Evolutionary conservation across 108 stramenopile species (phyloP).

Genomic region (Craspedostauros australis): DNA sequence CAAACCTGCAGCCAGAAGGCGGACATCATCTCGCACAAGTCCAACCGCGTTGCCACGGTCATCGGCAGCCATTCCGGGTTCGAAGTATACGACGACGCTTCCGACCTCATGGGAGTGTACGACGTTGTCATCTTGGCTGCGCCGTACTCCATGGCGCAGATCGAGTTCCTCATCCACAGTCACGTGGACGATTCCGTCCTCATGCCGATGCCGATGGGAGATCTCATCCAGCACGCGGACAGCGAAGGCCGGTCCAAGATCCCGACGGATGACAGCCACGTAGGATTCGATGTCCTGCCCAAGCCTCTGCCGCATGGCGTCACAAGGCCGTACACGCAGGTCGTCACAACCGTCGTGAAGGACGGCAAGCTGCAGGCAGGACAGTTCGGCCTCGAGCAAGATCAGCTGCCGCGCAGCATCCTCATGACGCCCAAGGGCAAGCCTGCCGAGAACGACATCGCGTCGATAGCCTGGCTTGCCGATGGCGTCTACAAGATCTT

Average conservation of each 20-base stretch:
- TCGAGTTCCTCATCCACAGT: constrained; percentile 62
- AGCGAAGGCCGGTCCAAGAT: not conserved
- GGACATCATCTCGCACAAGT: not conserved
- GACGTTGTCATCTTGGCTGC: constrained; percentile 76
- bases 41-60: constrained; percentile 22
- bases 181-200: constrained; percentile 53
- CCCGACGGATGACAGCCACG: constrained; percentile 40
- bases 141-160: constrained; percentile 52
- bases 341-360: constrained; percentile 64
- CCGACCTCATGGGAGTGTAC: constrained; percentile 41
- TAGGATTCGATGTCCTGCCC: constrained; percentile 15
- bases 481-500: constrained; percentile 56
- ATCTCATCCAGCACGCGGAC: constrained; percentile 31
- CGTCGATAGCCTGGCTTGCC: constrained; percentile 24
- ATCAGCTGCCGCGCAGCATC: constrained; percentile 37
- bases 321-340: constrained; percentile 54
- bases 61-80: constrained; percentile 26
- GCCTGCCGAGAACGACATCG: constrained; percentile 26
- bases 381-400: constrained; percentile 31
- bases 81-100: constrained; percentile 24
- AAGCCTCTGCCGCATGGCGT: constrained; percentile 37
- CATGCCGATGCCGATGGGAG: constrained; percentile 61
- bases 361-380: constrained; percentile 47
- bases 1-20: constrained; percentile 18
- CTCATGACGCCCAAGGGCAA: constrained; percentile 52